Conservation (phyloP, 768 basidiomycete genomes). For the Hypsizygus marmoreus region DNA sequence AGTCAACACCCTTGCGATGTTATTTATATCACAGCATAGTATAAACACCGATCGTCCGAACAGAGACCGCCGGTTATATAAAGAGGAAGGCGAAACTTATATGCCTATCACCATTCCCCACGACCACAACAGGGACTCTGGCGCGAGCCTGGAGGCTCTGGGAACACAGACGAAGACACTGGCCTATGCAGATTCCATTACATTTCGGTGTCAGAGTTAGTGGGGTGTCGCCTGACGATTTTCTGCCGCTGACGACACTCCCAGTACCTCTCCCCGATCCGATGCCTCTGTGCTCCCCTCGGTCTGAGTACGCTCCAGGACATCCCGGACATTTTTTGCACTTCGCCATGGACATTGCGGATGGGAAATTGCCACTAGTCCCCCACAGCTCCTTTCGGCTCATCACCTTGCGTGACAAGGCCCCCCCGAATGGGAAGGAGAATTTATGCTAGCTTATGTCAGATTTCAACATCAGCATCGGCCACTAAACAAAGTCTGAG, state of each 20-base stretch:
- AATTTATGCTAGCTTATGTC: no score
- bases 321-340: slow-evolving; percentile 33
- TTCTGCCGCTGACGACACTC: neutral
- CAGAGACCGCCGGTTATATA: no score
- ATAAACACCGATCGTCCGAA: no score
- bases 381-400: slow-evolving; percentile 24
- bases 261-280: slow-evolving; percentile 2
- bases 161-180: neutral
- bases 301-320: neutral
- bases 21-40: no score
- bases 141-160: slow-evolving; percentile 3
- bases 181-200: slow-evolving; percentile 16
- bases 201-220: slow-evolving; percentile 14
- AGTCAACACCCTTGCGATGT: no score
- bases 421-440: no score
- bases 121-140: neutral
- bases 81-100: no score
- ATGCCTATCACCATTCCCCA: no score
- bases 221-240: neutral
- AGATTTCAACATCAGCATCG: no score
- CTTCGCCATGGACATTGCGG: slow-evolving; percentile 35
- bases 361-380: slow-evolving; percentile 27
- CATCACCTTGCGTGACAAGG: no score
- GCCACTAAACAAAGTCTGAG: no score
- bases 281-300: slow-evolving; percentile 7